A percentile compares a stretch with the other conserved stretches of the same genome.
Evolutionary conservation across 2,329 filamentous ascomycete species (phyloP).

Genomic region (Fusarium concolor): DNA sequence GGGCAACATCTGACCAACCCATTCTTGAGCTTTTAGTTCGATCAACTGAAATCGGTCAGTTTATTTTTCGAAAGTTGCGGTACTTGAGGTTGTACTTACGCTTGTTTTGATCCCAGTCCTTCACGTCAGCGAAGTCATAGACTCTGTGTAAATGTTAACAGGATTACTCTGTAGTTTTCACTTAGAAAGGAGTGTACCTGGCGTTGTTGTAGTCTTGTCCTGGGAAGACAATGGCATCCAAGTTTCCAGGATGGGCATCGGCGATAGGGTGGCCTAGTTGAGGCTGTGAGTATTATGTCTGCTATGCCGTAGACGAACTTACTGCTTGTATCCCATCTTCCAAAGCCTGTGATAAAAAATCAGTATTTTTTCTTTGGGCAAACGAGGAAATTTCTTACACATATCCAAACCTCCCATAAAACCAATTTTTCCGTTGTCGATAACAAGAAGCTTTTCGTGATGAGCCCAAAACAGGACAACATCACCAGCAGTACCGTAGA

Average conservation of each 20-base stretch:
- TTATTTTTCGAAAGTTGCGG: neutral
- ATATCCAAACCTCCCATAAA: constrained; percentile 95
- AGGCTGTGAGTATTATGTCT: constrained; percentile 19
- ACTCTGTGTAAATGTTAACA: constrained; percentile 57
- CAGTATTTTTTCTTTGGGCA: constrained; percentile 22
- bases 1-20: constrained; percentile 90
- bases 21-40: constrained; percentile 83
- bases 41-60: constrained; percentile 64
- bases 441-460: constrained; percentile 88
- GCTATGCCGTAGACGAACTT: constrained; percentile 24
- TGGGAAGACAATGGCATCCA: constrained; percentile 82
- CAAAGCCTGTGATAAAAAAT: constrained; percentile 68
- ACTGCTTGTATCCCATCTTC: constrained; percentile 88
- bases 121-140: constrained; percentile 82
- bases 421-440: constrained; percentile 77
- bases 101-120: constrained; percentile 86
- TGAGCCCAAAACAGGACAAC: constrained; percentile 92
- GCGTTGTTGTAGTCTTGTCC: constrained; percentile 96
- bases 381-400: constrained; percentile 59
- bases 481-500: constrained; percentile 86
- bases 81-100: constrained; percentile 51
- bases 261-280: constrained; percentile 76
- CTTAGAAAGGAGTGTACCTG: constrained; percentile 29
- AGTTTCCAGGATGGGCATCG: constrained; percentile 82
- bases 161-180: neutral